These are phyloP conservation scores for Fomitopsis serialis DNA, from an alignment of 768 basidiomycete species.

Conservation along the genomic window DNA sequence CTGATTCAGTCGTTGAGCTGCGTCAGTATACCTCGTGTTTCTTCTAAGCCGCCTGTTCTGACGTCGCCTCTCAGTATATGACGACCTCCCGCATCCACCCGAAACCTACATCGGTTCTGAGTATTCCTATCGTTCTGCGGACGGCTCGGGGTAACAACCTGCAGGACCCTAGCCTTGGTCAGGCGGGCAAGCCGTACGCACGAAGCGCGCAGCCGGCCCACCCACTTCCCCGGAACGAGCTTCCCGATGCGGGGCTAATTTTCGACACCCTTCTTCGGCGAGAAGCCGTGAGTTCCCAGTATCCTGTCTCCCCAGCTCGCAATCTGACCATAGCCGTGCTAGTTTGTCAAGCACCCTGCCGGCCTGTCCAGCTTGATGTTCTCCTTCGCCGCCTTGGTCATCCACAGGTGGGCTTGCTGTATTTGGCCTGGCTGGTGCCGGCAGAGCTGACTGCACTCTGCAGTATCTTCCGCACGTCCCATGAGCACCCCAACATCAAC, in stretches of 20 bases:
- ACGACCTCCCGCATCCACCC: conserved; percentile 78
- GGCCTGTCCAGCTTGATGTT: conserved; percentile 81
- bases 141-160: conserved; percentile 78
- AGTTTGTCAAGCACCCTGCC: conserved; percentile 75
- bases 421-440: background rate
- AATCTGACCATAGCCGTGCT: conserved; percentile 4
- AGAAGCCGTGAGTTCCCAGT: conserved; percentile 43
- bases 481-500: conserved; percentile 62
- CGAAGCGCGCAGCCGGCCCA: conserved; percentile 72
- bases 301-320: background rate
- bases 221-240: conserved; percentile 57
- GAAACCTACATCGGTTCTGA: conserved; percentile 58
- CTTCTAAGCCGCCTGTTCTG: background rate
- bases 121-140: conserved; percentile 66
- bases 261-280: conserved; percentile 78
- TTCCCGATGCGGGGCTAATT: conserved; percentile 76
- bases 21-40: conserved; percentile 38
- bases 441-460: background rate
- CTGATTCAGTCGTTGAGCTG: conserved; percentile 40
- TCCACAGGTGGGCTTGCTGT: conserved; percentile 50
- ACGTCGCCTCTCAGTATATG: conserved; percentile 51
- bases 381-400: conserved; percentile 75
- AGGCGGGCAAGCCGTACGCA: conserved; percentile 75
- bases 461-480: conserved; percentile 82
- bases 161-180: conserved; percentile 64